Evolutionary conservation across 495 filamentous ascomycete genomes (phyloP), one percentile per base, ranked within the genome.

Genomic region (Hyaloscypha finlandica): DNA sequence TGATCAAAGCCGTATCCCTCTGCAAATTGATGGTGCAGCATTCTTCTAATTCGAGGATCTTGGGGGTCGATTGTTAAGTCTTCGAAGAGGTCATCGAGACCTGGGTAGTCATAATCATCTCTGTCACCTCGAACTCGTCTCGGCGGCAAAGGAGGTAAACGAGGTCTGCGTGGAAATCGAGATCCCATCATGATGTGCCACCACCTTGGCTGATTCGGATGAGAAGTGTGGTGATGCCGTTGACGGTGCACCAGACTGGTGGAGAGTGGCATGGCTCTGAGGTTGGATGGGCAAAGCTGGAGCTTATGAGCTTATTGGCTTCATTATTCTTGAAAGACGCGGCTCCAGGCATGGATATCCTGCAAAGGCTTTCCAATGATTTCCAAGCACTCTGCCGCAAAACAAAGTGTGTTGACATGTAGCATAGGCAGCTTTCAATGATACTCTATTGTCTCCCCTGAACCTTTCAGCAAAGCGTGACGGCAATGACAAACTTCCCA

Each of bases 401-500:
- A 32, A 48, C 42, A 48, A 37, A 8, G 16, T 1, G 14, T 48
- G 16, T 48, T 19, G 35, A 37, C 42, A 48, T 48, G 4, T 48
- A 48, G 42, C 42, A 6, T 48, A 19, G 42, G 9, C 16, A 48
- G 9, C 11, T 54, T 68, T 65, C 74, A 39, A 48, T 68, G 71
- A 56, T 69, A 66, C 12, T 52, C n/a, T 14, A 6, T 16, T 8
- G 12, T 31, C 12, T 16, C 2, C 42, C 3, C 3, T 37, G 35
- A 37, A 48, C 11, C 42, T 19, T 19, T 37, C 35, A 37, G 42
- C 42, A 48, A 48, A 48, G 16, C 16, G 9, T 48, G 42, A 19
- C 4, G 16, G 42, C 42, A 48, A 48, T 19, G 12, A 37, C 12
- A 37, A 37, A 6, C 6, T 12, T 37, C 12, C 35, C 12, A 37